These are phyloP conservation scores for Allium fistulosum DNA, from an alignment of 106 monocot species.

Conservation along the genomic window DNA sequence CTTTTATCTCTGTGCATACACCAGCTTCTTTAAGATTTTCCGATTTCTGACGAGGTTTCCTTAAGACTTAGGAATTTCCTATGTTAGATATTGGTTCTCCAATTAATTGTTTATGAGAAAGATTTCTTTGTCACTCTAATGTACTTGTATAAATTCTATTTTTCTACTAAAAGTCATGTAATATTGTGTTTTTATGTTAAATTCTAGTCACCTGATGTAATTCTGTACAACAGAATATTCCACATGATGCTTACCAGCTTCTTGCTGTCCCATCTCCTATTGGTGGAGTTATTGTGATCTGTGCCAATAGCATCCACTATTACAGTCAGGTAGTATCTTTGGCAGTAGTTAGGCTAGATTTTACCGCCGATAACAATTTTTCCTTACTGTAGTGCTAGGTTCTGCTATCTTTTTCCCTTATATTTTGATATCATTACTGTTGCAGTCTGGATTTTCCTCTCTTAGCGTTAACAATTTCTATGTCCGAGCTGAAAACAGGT, in stretches of 20 bases:
- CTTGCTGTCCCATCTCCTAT: slow-evolving; percentile 91
- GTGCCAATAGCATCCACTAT: slow-evolving; percentile 87
- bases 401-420: neutral
- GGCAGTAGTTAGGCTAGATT: no score
- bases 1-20: no score
- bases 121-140: no score
- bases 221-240: slow-evolving; percentile 52
- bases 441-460: slow-evolving; percentile 69
- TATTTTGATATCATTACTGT: slow-evolving; percentile 3
- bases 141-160: no score
- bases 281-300: slow-evolving; percentile 88
- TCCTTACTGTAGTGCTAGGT: neutral
- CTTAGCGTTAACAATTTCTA: slow-evolving; percentile 73
- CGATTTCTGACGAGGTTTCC: no score
- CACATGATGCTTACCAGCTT: slow-evolving; percentile 94
- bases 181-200: no score
- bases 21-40: no score
- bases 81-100: no score
- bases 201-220: no score
- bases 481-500: slow-evolving; percentile 73
- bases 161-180: no score
- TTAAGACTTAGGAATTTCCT: no score
- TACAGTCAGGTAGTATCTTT: slow-evolving; percentile 72
- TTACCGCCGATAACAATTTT: neutral
- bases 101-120: no score